These are phyloP conservation scores for Aspergillus sp. DNA, from an alignment of 2,329 filamentous ascomycete genomes.

Conservation along the genomic window DNA sequence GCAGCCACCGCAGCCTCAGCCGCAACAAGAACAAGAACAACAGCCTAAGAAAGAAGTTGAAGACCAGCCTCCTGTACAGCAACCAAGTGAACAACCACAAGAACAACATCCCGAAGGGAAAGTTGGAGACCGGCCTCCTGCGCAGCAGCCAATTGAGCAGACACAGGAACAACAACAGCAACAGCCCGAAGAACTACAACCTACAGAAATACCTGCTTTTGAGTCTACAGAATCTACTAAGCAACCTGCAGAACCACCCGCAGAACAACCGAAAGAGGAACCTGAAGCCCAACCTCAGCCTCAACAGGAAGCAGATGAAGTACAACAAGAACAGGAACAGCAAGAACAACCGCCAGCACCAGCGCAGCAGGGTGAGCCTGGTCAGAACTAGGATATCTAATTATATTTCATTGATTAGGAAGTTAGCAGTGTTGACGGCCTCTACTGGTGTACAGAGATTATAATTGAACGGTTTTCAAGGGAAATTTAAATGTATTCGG, in stretches of 20 bases:
- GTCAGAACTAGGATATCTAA: background rate
- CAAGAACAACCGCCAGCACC: background rate
- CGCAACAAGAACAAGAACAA: background rate
- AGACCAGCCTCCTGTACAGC: background rate
- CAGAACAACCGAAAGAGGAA: background rate
- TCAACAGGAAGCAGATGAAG: conserved; percentile 1
- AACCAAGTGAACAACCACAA: conserved; percentile 1
- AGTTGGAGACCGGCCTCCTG: background rate
- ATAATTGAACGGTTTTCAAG: background rate
- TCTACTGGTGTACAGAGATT: background rate
- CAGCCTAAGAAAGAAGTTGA: background rate
- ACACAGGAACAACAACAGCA: background rate
- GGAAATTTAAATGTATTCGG: background rate
- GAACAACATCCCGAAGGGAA: background rate
- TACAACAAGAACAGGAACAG: background rate
- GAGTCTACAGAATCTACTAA: conserved; percentile 2
- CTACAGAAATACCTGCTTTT: background rate
- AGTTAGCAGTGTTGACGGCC: no score
- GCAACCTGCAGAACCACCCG: conserved; percentile 1
- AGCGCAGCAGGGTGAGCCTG: conserved; percentile 2
- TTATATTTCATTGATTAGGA: no score
- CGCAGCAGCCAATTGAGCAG: background rate
- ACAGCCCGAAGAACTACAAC: background rate
- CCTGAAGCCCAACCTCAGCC: background rate
- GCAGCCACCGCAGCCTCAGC: background rate